Evolutionary conservation across 495 filamentous ascomycete species (phyloP).

Genomic region (Daldinia bambusicola): DNA sequence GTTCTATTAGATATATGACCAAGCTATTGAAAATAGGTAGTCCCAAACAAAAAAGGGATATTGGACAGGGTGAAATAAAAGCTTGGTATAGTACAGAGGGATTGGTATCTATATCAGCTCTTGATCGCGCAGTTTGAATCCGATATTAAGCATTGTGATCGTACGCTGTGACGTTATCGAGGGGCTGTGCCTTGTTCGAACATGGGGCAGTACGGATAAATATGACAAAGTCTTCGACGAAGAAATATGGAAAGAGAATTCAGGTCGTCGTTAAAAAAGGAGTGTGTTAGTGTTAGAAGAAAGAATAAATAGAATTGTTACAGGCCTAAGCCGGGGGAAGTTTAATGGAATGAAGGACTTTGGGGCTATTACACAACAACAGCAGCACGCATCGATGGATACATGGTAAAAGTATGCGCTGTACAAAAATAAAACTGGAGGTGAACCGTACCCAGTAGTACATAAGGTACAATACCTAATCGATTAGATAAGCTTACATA

Average conservation of each 20-base stretch:
- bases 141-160: constrained; percentile 30
- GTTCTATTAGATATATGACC: neutral
- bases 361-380: neutral
- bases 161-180: constrained; percentile 38
- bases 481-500: neutral
- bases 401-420: neutral
- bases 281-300: neutral
- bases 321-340: neutral
- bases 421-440: neutral
- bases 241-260: neutral
- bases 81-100: neutral
- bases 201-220: constrained; percentile 1
- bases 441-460: neutral
- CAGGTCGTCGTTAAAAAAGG: neutral
- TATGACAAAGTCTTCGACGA: neutral
- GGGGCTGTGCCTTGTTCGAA: constrained; percentile 20
- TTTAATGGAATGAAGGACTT: neutral
- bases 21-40: neutral
- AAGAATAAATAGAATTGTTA: constrained; percentile 13
- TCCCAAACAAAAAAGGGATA: neutral
- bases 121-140: constrained; percentile 31
- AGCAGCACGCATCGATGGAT: neutral
- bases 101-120: constrained; percentile 34
- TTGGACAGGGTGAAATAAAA: neutral
- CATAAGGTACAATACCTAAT: neutral